phyloP scores from a whole-genome alignment of 257 asterid species.

The Penstemon newberryi region DNA sequence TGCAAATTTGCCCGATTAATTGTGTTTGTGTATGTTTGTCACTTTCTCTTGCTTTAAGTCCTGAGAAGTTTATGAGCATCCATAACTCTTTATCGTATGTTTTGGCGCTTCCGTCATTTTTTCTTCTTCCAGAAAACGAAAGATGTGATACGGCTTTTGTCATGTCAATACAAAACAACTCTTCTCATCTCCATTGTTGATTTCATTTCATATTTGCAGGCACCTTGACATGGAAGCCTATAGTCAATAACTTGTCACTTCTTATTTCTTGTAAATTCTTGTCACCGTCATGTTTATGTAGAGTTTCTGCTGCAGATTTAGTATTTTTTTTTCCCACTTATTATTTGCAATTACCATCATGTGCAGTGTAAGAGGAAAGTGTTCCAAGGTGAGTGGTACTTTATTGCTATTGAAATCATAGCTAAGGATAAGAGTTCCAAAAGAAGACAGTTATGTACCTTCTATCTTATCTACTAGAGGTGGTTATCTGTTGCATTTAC shows the following conservation, averaged over 20 bases:
- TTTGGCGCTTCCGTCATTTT: background rate
- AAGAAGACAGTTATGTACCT: slow-evolving; percentile 2
- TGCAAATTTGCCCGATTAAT: no score
- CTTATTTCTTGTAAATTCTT: background rate
- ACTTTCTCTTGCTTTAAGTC: background rate
- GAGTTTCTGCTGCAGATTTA: background rate
- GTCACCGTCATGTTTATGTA: background rate
- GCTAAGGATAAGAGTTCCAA: background rate
- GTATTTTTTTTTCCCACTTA: no score
- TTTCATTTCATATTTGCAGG: background rate
- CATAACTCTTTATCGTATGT: background rate
- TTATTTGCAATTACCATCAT: background rate
- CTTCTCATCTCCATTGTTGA: background rate
- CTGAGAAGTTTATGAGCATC: background rate
- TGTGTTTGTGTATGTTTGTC: no score
- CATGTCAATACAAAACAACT: no score
- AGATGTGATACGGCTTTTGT: background rate
- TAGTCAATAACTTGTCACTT: background rate
- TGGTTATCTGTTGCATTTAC: background rate
- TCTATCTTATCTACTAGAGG: slow-evolving; percentile 8
- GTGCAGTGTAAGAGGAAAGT: background rate
- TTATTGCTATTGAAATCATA: no score
- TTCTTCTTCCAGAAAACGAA: no score
- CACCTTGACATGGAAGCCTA: background rate
- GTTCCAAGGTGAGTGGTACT: background rate